Percentiles rank a stretch among this genome's conserved stretches.
phyloP scores from a whole-genome alignment of 2,329 filamentous ascomycete genomes.

The Aspergillus puulaauensis region DNA sequence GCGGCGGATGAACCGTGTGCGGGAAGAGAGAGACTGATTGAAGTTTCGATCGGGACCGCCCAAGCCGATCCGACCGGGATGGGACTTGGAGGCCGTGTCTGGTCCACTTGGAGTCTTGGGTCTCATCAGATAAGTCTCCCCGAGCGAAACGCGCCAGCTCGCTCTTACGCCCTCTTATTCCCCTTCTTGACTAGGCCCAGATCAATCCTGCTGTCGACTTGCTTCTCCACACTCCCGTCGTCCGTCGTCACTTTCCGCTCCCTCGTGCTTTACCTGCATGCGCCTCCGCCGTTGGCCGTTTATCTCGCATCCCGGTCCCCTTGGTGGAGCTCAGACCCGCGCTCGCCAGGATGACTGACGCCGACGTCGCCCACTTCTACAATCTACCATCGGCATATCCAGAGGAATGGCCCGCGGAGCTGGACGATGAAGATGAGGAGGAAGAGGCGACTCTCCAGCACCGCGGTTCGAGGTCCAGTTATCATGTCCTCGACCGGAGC shows the following conservation, averaged over 20 bases:
- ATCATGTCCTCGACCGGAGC: slow-evolving; percentile 77
- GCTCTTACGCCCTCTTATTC: neutral
- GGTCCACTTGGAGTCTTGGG: slow-evolving; percentile 14
- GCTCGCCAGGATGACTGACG: slow-evolving; percentile 59
- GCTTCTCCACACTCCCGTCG: neutral
- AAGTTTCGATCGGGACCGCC: slow-evolving; percentile 20
- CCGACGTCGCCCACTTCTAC: slow-evolving; percentile 87
- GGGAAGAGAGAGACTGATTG: slow-evolving; percentile 14
- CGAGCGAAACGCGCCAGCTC: neutral
- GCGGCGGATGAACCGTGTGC: slow-evolving; percentile 18
- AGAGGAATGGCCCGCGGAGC: slow-evolving; percentile 80
- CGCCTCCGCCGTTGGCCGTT: slow-evolving; percentile 10
- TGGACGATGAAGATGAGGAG: slow-evolving; percentile 68
- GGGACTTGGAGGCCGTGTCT: slow-evolving; percentile 8
- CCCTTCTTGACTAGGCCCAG: neutral
- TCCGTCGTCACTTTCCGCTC: neutral
- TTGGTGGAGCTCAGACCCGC: slow-evolving; percentile 8
- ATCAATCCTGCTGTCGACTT: neutral
- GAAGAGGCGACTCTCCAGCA: slow-evolving; percentile 52
- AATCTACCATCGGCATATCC: slow-evolving; percentile 77
- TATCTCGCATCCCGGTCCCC: neutral
- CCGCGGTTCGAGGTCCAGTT: slow-evolving; percentile 66
- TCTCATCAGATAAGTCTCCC: slow-evolving; percentile 21
- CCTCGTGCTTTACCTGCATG: slow-evolving; percentile 15
- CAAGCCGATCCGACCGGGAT: slow-evolving; percentile 23